Evolutionary conservation across 257 asterid genomes (phyloP).

Genomic region (Nicotiana undulata): DNA sequence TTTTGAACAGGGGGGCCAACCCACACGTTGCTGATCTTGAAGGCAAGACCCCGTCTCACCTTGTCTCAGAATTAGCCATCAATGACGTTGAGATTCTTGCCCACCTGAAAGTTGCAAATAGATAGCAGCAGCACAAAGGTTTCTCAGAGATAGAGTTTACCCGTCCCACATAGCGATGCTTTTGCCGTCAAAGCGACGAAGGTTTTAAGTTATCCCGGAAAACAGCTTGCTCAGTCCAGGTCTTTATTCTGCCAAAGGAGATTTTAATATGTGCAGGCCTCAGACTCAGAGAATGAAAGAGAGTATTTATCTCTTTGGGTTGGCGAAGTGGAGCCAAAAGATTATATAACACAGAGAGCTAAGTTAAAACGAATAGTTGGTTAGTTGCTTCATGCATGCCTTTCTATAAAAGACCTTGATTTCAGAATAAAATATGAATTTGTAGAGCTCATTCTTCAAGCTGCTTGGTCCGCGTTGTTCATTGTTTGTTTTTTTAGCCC

Average conservation of each 20-base stretch:
- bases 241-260: not conserved
- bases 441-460: not conserved
- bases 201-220: not conserved
- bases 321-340: not conserved
- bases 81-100: slow-evolving; percentile 66
- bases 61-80: slow-evolving; percentile 42
- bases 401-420: no score
- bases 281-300: not conserved
- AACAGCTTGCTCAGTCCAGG: not conserved
- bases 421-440: no score
- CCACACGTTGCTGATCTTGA: slow-evolving; percentile 57
- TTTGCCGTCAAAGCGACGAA: not conserved
- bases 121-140: slow-evolving; percentile 30
- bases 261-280: not conserved
- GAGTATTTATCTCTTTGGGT: not conserved
- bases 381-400: not conserved
- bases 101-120: slow-evolving; percentile 47
- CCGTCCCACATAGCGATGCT: not conserved
- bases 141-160: not conserved
- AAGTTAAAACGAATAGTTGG: not conserved
- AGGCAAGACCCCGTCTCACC: slow-evolving; percentile 63
- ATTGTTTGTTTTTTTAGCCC: not conserved
- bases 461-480: not conserved
- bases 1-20: slow-evolving; percentile 65
- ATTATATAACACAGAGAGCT: not conserved